Percentiles rank a stretch among this genome's conserved stretches.
These are phyloP conservation scores for Brassica rapa DNA, from an alignment of 345 rosid genomes.

Conservation along the genomic window DNA sequence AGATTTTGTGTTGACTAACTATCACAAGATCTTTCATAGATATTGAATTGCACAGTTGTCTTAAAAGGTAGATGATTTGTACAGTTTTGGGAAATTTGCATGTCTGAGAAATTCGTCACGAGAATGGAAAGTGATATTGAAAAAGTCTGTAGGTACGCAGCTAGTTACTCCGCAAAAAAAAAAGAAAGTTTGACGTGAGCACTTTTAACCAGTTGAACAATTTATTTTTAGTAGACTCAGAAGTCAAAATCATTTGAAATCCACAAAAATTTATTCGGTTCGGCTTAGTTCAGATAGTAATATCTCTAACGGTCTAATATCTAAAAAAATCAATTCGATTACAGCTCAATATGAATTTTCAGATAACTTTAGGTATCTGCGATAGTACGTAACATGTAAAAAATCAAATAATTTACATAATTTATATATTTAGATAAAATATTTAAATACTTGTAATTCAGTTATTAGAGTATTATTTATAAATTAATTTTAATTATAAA, in stretches of 20 bases:
- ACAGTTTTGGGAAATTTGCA: not conserved
- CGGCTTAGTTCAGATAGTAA: not conserved
- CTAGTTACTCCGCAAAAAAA: not conserved
- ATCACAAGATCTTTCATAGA: not conserved
- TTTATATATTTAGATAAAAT: too few species aligned
- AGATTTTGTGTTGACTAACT: conserved; percentile 1
- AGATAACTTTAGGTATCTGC: not conserved
- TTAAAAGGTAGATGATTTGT: not conserved
- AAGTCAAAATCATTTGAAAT: not conserved
- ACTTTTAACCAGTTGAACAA: not conserved
- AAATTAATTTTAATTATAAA: too few species aligned
- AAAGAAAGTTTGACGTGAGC: not conserved
- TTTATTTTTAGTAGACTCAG: not conserved
- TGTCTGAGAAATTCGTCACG: not conserved
- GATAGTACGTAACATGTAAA: not conserved
- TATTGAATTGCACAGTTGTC: not conserved
- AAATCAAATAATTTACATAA: not conserved
- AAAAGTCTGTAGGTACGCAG: not conserved
- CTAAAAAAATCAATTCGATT: not conserved
- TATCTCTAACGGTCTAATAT: not conserved
- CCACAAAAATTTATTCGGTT: not conserved
- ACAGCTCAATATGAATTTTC: not conserved
- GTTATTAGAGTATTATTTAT: too few species aligned
- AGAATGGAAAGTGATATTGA: not conserved
- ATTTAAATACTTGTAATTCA: too few species aligned